These are phyloP conservation scores for Citrus cavaleriei DNA, from an alignment of 345 rosid species.

Conservation along the genomic window DNA sequence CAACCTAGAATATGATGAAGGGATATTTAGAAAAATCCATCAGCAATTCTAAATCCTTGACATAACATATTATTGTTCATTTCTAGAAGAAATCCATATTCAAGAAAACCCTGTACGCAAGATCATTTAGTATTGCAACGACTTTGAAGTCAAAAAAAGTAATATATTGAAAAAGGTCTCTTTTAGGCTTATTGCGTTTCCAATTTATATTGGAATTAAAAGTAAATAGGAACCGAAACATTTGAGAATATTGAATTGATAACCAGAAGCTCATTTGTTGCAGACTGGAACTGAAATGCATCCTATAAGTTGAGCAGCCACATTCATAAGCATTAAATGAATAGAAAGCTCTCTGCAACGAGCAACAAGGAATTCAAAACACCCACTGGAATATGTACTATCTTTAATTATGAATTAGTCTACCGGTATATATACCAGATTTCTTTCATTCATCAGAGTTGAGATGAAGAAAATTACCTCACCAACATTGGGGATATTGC, in stretches of 20 bases:
- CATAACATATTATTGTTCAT: neutral
- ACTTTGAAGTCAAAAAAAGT: neutral
- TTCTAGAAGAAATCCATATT: neutral
- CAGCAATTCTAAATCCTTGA: neutral
- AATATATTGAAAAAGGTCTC: neutral
- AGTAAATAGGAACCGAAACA: neutral
- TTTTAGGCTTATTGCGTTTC: neutral
- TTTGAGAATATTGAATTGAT: neutral
- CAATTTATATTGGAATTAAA: no score
- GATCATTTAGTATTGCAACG: neutral
- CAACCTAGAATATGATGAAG: constrained; percentile 14
- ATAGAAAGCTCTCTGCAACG: neutral
- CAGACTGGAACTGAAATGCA: neutral
- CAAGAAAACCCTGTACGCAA: neutral
- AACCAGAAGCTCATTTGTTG: neutral
- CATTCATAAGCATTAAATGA: neutral
- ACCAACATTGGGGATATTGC: constrained; percentile 17
- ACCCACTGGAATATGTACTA: neutral
- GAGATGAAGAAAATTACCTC: constrained; percentile 34
- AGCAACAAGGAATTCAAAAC: no score
- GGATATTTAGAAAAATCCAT: neutral
- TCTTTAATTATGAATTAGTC: neutral
- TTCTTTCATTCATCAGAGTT: neutral
- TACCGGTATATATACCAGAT: neutral
- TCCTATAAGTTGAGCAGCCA: neutral